A percentile compares a stretch with the other conserved stretches of the same genome.
These are phyloP conservation scores for Sicyos baderoa DNA, from an alignment of 306 rosid species.

Conservation along the genomic window DNA sequence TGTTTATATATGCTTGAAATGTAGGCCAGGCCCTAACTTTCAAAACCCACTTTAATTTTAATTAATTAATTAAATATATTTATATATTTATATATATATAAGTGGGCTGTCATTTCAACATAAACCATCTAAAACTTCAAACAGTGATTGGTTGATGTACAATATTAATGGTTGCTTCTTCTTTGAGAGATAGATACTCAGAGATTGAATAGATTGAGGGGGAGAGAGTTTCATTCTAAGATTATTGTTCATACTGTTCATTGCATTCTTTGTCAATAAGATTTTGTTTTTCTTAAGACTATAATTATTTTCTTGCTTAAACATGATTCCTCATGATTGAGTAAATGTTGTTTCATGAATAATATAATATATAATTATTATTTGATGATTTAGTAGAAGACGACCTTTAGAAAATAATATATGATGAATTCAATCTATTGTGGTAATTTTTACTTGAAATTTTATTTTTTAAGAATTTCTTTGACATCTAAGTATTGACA, in stretches of 20 bases:
- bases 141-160: constrained; percentile 6
- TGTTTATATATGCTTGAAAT: constrained; percentile 16
- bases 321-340: not conserved
- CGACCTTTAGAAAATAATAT: too few species aligned
- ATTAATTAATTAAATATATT: too few species aligned
- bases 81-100: not conserved
- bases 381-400: too few species aligned
- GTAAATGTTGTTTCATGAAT: not conserved
- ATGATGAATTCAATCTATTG: too few species aligned
- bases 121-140: not conserved
- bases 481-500: too few species aligned
- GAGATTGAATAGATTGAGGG: not conserved
- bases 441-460: too few species aligned
- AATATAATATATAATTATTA: not conserved
- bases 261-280: not conserved
- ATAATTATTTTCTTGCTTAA: not conserved
- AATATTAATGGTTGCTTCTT: constrained; percentile 18
- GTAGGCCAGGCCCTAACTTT: constrained; percentile 15
- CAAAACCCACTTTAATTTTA: not conserved
- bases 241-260: not conserved
- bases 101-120: constrained; percentile 1
- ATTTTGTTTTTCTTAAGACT: not conserved
- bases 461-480: too few species aligned
- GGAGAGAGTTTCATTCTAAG: not conserved
- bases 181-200: constrained; percentile 14